Percentiles rank a stretch among this genome's conserved stretches.
These are phyloP conservation scores for Thielaviopsis euricoi DNA, from an alignment of 2,329 filamentous ascomycete species.

Conservation along the genomic window DNA sequence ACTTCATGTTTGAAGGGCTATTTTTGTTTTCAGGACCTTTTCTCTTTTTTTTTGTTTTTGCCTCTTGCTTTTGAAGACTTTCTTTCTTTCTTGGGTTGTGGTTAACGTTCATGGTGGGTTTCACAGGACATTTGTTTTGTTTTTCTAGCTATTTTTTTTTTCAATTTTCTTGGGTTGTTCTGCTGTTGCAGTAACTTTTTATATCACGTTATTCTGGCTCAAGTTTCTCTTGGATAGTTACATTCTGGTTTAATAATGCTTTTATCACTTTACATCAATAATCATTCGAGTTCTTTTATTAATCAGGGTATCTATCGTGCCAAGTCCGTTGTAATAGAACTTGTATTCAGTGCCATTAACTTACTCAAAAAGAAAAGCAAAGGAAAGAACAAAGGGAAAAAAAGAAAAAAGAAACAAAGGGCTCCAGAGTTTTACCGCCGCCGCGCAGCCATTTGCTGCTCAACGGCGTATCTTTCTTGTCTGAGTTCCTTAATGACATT, in stretches of 20 bases:
- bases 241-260: not conserved
- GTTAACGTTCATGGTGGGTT: not conserved
- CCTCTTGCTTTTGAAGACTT: not conserved
- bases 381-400: no score
- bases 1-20: no score
- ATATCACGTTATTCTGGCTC: not conserved
- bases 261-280: not conserved
- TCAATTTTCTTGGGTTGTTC: not conserved
- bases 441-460: slow-evolving; percentile 23
- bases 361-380: not conserved
- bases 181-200: not conserved
- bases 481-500: slow-evolving; percentile 44
- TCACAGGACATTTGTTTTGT: not conserved
- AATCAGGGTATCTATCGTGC: not conserved
- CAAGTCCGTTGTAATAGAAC: not conserved
- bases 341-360: not conserved
- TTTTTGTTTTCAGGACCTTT: not conserved
- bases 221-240: not conserved
- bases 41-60: not conserved
- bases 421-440: not conserved
- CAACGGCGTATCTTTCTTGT: slow-evolving; percentile 35
- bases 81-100: not conserved
- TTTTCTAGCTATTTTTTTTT: not conserved
- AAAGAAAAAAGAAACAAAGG: no score
- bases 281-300: not conserved